Evolutionary conservation across 2,329 filamentous ascomycete genomes (phyloP).

Genomic region (Diaporthe sp.): DNA sequence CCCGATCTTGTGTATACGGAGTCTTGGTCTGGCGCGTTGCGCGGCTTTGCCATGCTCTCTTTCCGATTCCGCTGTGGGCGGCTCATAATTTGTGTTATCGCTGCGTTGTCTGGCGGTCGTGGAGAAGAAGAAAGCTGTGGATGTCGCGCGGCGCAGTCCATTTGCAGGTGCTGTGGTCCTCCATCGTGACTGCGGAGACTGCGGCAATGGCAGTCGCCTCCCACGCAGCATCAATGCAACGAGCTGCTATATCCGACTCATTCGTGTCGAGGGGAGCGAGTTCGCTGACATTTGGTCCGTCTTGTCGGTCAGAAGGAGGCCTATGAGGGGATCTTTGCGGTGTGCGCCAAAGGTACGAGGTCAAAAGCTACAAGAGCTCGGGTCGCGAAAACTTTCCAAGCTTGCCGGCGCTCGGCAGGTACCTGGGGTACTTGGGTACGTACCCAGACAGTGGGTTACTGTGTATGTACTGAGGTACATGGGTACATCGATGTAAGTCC

Average conservation of each 20-base stretch:
- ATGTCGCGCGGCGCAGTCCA: neutral
- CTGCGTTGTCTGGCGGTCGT: neutral
- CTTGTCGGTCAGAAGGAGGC: neutral
- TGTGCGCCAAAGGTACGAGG: neutral
- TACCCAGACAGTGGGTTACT: too few species aligned
- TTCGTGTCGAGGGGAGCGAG: slow-evolving; percentile 26
- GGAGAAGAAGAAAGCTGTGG: slow-evolving; percentile 1
- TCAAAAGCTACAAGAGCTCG: neutral
- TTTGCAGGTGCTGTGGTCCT: slow-evolving; percentile 24
- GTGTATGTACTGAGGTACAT: too few species aligned
- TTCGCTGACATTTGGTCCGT: slow-evolving; percentile 17
- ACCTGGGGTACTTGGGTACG: neutral
- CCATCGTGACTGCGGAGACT: slow-evolving; percentile 34
- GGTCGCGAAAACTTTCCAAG: slow-evolving; percentile 16
- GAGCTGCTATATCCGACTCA: slow-evolving; percentile 32
- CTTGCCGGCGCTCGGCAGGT: neutral
- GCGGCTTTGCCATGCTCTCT: neutral
- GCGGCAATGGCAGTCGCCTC: slow-evolving; percentile 34
- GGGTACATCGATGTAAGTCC: neutral
- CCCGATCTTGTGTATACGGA: slow-evolving; percentile 3
- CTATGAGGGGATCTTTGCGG: neutral
- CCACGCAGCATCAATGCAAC: slow-evolving; percentile 36
- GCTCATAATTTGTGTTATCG: neutral
- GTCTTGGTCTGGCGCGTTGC: neutral
- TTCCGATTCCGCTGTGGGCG: neutral